These are phyloP conservation scores for Furcasterigmium furcatum DNA, from an alignment of 2,329 filamentous ascomycete genomes.

Conservation along the genomic window DNA sequence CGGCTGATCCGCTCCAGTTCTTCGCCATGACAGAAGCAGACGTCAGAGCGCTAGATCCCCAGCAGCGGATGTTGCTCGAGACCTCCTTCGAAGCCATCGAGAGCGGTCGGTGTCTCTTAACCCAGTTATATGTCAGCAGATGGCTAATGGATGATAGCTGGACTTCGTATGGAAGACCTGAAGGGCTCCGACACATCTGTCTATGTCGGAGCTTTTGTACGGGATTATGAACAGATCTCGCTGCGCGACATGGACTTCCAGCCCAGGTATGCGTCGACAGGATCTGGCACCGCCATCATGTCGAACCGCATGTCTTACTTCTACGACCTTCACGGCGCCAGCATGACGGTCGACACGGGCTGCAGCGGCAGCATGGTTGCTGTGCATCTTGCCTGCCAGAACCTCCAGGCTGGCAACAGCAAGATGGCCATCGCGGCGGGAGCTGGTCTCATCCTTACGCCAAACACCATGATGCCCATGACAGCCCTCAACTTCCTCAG, in stretches of 20 bases:
- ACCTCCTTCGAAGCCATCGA: conserved; percentile 48
- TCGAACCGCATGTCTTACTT: conserved; percentile 54
- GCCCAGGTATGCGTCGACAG: conserved; percentile 49
- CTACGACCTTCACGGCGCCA: conserved; percentile 52
- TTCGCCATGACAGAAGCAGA: conserved; percentile 47
- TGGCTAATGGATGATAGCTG: conserved; percentile 25
- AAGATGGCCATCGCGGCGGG: conserved; percentile 46
- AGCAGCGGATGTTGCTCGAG: conserved; percentile 49
- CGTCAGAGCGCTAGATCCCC: conserved; percentile 49
- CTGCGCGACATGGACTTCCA: conserved; percentile 46
- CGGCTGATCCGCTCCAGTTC: conserved; percentile 30
- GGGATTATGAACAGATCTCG: conserved; percentile 49
- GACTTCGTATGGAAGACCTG: conserved; percentile 38
- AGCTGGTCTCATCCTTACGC: conserved; percentile 49
- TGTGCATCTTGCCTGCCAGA: conserved; percentile 50
- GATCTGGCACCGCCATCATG: conserved; percentile 49
- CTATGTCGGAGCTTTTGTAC: conserved; percentile 48
- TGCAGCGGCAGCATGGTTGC: conserved; percentile 55
- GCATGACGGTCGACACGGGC: conserved; percentile 56
- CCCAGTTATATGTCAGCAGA: not conserved
- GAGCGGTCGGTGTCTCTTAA: conserved; percentile 31
- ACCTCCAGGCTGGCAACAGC: conserved; percentile 40
- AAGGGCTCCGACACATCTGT: conserved; percentile 42
- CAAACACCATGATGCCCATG: conserved; percentile 55
- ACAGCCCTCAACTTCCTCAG: conserved; percentile 51